Evolutionary conservation across 306 rosid species (phyloP).

Genomic region (Arachis hypogaea): DNA sequence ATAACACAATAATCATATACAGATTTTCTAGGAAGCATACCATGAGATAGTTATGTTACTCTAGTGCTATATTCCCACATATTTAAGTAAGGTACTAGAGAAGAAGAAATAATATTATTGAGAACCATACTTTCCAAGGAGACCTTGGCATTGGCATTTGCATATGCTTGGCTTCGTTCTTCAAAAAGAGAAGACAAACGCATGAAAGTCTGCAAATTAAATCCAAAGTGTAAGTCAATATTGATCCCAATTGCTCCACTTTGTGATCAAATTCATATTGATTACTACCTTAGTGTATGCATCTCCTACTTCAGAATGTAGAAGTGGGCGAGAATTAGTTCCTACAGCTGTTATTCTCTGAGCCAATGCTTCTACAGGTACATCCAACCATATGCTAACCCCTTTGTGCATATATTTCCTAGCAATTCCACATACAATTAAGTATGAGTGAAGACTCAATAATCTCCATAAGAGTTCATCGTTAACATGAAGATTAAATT

Average conservation of each 20-base stretch:
- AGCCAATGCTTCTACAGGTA: conserved; percentile 82
- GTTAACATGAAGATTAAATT: neutral
- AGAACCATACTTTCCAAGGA: conserved; percentile 66
- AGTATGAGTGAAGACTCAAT: neutral
- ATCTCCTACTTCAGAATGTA: conserved; percentile 66
- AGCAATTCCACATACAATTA: conserved; percentile 24
- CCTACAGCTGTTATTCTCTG: conserved; percentile 77
- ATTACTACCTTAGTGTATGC: conserved; percentile 41
- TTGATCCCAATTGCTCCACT: conserved; percentile 2
- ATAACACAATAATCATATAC: neutral
- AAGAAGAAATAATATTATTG: neutral
- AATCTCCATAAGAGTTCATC: neutral
- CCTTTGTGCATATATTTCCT: conserved; percentile 85
- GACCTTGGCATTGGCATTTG: conserved; percentile 70
- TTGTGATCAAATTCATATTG: neutral
- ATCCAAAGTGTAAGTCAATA: conserved; percentile 20
- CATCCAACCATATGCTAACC: conserved; percentile 85
- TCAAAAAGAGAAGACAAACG: conserved; percentile 66
- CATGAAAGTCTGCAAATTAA: conserved; percentile 57
- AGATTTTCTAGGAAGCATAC: neutral
- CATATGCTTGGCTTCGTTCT: conserved; percentile 72
- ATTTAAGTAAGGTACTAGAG: neutral
- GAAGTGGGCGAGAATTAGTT: conserved; percentile 85
- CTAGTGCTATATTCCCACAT: neutral
- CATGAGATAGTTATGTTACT: neutral